Base-by-base conservation (phyloP, 2,329 filamentous ascomycete genomes). In the Rhexocercosporidium sp. region DNA sequence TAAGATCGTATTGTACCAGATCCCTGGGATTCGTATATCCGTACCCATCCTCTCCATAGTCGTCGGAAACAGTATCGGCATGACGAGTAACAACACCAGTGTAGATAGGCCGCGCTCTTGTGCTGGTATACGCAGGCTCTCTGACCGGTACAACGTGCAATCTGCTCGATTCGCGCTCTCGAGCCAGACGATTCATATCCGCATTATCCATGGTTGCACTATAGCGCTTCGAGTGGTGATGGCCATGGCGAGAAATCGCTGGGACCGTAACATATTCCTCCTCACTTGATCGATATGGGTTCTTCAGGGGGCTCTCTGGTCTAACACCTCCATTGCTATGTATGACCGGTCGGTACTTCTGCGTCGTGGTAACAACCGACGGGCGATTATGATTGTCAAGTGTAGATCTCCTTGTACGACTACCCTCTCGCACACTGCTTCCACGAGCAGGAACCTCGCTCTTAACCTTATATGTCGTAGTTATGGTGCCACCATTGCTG, bases 11-110 rank as follows among this genome's bases (percentile, higher is more conserved):
- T 60, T 84, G 81, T 41, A 85, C 87, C 60, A 90, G 76, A 63
- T 90, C 87, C 69, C 85, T 83, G 16, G 87, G 86, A 66, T 87
- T 89, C 9, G 88, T 90, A 72, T 90, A 90, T 72, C 88, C 86
- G 72, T 86, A 90, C 9, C 84, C 87, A 56, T 88, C 84, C 34
- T 86, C 84, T 14, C 84, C 85, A 69, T 87, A 88, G 69, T 86
- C 84, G 53, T 84, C 78, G 9, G 81, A 77, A 65, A 79, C 78
- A 16, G 79, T 79, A 60, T 78, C 76, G 67, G 79, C 78, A 66
- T 83, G 82, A 54, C 82, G 82, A 11, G 75, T 74, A 18, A 74
- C 60, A 16, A 72, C 59, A 11, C 53, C 61, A 29, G 71, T 47
- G 57, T 74, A 72, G 11, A 64, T 27, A 51, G 73, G 70, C 59